Evolutionary conservation across 345 rosid genomes (phyloP).

Genomic region (Toxicodendron radicans): DNA sequence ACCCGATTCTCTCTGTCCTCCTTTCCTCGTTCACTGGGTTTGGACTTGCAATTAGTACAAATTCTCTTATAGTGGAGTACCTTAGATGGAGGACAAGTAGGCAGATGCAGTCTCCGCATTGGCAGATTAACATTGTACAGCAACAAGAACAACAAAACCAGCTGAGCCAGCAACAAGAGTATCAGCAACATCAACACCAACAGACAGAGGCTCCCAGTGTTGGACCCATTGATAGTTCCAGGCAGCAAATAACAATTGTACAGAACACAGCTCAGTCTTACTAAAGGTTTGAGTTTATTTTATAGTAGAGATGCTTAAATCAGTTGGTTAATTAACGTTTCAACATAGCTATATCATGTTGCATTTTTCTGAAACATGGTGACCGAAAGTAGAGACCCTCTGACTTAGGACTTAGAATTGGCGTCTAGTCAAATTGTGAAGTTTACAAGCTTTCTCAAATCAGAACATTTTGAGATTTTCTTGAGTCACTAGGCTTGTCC

Average conservation of each 20-base stretch:
- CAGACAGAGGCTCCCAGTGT: slow-evolving; percentile 13
- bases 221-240: slow-evolving; percentile 16
- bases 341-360: not conserved
- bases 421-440: not conserved
- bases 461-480: not conserved
- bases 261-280: not conserved
- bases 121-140: slow-evolving; percentile 20
- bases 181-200: not conserved
- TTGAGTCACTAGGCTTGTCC: not conserved
- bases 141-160: slow-evolving; percentile 17
- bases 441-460: not conserved
- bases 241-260: slow-evolving; percentile 4
- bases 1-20: slow-evolving; percentile 48
- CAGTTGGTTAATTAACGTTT: not conserved
- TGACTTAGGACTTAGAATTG: not conserved
- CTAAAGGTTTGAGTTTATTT: slow-evolving; percentile 3
- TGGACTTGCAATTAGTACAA: slow-evolving; percentile 58
- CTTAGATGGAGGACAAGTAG: slow-evolving; percentile 47
- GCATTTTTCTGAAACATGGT: not conserved
- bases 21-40: slow-evolving; percentile 58
- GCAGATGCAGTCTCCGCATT: slow-evolving; percentile 27
- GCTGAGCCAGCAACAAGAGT: not conserved
- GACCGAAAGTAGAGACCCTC: not conserved
- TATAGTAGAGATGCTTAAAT: not conserved
- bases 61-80: slow-evolving; percentile 53